phyloP scores from a whole-genome alignment of 2,329 filamentous ascomycete species.

The Sodiomyces alkalinus region DNA sequence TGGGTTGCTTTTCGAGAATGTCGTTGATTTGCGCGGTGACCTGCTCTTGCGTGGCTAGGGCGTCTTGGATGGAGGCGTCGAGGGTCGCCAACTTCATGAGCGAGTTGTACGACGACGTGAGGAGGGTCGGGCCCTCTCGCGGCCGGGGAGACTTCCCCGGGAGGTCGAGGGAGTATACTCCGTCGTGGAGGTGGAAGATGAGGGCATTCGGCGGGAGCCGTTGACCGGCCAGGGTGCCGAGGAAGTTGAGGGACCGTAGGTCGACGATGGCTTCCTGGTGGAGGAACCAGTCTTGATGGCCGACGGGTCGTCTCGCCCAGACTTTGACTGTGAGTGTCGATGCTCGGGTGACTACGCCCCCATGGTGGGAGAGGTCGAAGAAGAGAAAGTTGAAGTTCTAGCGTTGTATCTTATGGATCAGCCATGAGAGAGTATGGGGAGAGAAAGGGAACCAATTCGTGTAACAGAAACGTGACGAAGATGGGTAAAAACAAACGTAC shows the following conservation, averaged over 20 bases:
- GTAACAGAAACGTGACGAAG: background rate
- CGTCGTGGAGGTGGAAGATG: slow-evolving; percentile 73
- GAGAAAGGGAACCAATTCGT: no score
- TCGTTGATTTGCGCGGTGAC: slow-evolving; percentile 66
- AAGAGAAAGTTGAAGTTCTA: slow-evolving; percentile 81
- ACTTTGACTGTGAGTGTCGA: slow-evolving; percentile 53
- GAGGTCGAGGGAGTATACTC: slow-evolving; percentile 69
- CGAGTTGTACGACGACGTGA: slow-evolving; percentile 71
- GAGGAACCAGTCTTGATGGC: slow-evolving; percentile 27
- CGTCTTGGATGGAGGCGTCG: slow-evolving; percentile 83
- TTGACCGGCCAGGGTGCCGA: slow-evolving; percentile 56
- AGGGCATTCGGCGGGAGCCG: slow-evolving; percentile 70
- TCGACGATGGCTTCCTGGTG: slow-evolving; percentile 61
- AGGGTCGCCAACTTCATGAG: slow-evolving; percentile 80
- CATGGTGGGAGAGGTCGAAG: slow-evolving; percentile 57
- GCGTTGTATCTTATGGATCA: no score
- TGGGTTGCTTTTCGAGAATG: slow-evolving; percentile 26
- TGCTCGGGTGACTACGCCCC: slow-evolving; percentile 47
- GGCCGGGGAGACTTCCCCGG: slow-evolving; percentile 33
- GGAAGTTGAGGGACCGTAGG: slow-evolving; percentile 59
- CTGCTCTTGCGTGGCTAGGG: slow-evolving; percentile 57
- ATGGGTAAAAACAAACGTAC: slow-evolving; percentile 16
- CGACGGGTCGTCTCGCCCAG: slow-evolving; percentile 50
- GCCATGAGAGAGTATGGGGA: slow-evolving; percentile 5
- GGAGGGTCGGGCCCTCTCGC: slow-evolving; percentile 32